A percentile compares a stretch with the other conserved stretches of the same genome.
These are phyloP conservation scores for Dictyophora rubrovolvata DNA, from an alignment of 768 basidiomycete species.

Conservation along the genomic window DNA sequence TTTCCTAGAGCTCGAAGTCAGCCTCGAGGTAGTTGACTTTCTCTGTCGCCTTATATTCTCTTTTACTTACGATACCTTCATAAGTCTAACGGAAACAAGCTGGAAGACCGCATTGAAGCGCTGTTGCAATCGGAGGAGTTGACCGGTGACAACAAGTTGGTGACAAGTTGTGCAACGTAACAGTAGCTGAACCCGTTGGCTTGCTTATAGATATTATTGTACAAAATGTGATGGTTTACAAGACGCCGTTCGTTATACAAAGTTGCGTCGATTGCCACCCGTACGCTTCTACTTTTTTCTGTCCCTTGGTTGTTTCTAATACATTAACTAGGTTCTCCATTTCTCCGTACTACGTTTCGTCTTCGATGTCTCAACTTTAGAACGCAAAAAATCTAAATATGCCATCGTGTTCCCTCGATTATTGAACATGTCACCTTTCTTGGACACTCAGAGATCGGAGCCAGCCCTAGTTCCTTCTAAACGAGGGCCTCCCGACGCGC, in stretches of 20 bases:
- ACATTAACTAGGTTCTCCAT: constrained; percentile 43
- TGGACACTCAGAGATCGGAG: neutral
- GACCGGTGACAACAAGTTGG: constrained; percentile 77
- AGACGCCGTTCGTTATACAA: constrained; percentile 70
- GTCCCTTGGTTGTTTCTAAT: neutral
- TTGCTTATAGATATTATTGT: constrained; percentile 60
- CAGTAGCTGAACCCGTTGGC: neutral
- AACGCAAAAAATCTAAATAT: constrained; percentile 82
- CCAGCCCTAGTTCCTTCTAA: constrained; percentile 17
- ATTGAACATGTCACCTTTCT: constrained; percentile 52
- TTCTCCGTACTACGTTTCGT: constrained; percentile 91
- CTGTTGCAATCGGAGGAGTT: constrained; percentile 62
- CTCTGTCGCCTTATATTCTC: neutral
- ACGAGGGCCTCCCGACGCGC: constrained; percentile 1
- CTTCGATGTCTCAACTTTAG: constrained; percentile 67
- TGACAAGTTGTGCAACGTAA: neutral
- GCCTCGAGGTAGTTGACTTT: constrained; percentile 47
- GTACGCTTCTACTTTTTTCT: constrained; percentile 17
- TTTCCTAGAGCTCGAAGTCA: constrained; percentile 86
- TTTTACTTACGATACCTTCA: neutral
- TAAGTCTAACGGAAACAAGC: constrained; percentile 53
- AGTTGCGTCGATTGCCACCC: constrained; percentile 65
- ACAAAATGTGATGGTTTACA: constrained; percentile 60
- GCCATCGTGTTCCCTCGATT: constrained; percentile 63
- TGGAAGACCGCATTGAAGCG: constrained; percentile 64